These are phyloP conservation scores for Pterocarpus macrocarpus DNA, from an alignment of 306 rosid genomes.

Conservation along the genomic window DNA sequence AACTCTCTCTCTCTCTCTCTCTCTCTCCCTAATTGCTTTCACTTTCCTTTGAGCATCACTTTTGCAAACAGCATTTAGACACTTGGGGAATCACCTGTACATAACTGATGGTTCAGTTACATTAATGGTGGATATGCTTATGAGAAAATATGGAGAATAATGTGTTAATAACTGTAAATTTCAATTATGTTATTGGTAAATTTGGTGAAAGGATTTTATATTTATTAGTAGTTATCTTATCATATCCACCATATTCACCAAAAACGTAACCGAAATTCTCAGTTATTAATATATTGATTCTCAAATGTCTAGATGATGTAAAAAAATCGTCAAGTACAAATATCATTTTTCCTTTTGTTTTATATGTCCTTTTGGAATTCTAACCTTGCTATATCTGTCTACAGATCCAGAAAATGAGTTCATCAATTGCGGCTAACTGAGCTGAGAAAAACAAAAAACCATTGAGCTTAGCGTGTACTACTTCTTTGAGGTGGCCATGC, in stretches of 20 bases:
- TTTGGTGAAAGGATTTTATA: too few relatives aligned
- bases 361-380: constrained; percentile 4
- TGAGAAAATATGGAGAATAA: too few relatives aligned
- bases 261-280: neutral
- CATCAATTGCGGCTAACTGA: constrained; percentile 44
- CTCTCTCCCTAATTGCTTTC: neutral
- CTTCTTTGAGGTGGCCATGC: constrained; percentile 37
- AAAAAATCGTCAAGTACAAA: too few relatives aligned
- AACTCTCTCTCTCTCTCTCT: neutral
- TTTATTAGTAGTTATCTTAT: too few relatives aligned
- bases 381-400: constrained; percentile 27
- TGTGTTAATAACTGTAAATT: too few relatives aligned
- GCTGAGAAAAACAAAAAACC: neutral
- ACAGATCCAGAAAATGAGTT: constrained; percentile 58
- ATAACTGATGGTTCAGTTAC: too few relatives aligned
- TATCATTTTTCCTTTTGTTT: neutral
- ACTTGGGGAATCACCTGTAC: too few relatives aligned
- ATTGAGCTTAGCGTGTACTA: constrained; percentile 7
- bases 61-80: too few relatives aligned
- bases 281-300: neutral
- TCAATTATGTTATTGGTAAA: too few relatives aligned
- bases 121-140: too few relatives aligned
- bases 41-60: neutral
- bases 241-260: too few relatives aligned
- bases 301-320: neutral